Evolutionary conservation across 2,329 filamentous ascomycete species (phyloP), one percentile per base, ranked within the genome.

Genomic region (Microsporum ferrugineum): DNA sequence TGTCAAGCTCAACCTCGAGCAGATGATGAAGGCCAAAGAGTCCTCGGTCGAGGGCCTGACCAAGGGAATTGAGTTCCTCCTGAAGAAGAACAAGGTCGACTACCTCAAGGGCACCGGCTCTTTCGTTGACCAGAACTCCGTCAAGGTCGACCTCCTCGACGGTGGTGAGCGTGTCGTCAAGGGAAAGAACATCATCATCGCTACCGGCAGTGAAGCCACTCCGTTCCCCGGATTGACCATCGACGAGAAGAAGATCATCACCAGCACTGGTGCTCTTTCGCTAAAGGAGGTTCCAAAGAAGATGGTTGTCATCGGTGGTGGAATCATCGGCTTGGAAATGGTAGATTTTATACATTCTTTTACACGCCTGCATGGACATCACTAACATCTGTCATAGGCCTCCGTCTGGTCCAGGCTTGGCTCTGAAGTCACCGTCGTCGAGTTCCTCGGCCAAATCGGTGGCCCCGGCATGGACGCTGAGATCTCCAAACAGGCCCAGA

Each of bases 1-100:
- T 79, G 92, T 99, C 72, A 95, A 95, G 78, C 87, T 99, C 73
- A 96, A 99, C 82, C 83, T 99, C 53, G 78, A 81, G 71, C 87
- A 94, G 76, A 91, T 99, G 85, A 96, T 99, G 91, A 95, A 96
- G 81, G 91, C 94, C 63, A 99, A 99, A 81, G 92, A 99, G 59
- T 88, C 85, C 39, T 95, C 94, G 59, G 94, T 99, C 65, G 77
- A 80, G 45, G 85, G 91, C 57, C 80, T 99, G 67, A 99, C 94
- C 67, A 97, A 97, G 82, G 94, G 94, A 75, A 88, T 99, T 67
- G 94, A 99, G 78, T 99, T 92, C 75, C 82, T 99, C 65, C 88
- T 99, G 79, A 97, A 97, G 86, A 97, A 99, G 84, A 99, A 99
- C 80, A 89, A 90, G 66, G 94, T 96, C 67, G 91, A 97, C 75